Evolutionary conservation across 2,329 filamentous ascomycete genomes (phyloP), one percentile per base, ranked within the genome.

Genomic region (Calonectria pteridis): DNA sequence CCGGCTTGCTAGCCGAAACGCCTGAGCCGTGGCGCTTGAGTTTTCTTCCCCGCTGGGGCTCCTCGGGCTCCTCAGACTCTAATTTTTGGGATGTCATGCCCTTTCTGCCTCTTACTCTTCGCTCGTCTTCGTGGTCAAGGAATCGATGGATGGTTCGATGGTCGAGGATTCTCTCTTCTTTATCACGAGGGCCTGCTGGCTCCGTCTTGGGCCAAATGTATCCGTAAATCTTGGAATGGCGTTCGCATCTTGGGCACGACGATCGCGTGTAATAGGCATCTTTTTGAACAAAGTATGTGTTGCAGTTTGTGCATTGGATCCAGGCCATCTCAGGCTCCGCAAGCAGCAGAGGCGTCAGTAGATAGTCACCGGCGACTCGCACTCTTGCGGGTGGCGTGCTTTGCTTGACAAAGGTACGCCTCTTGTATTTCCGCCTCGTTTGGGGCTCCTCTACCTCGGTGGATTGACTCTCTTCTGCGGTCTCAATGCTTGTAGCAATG

Each of bases 161-260:
- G 82, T 98, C 96, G 73, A 97, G 88, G 0, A 98, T 87, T 13
- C 92, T 86, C 81, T 93, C 90, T 77, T 93, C 92, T 71, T 91
- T 92, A 82, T 98, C 97, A 26, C 90, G 84, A 20, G 91, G 91
- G 0, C 94, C 94, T 31, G 93, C 92, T 75, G 89, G 93, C 73
- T 98, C 94, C 0, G 97, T 98, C 87, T 99, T 98, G 7, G 97
- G 97, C 97, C 97, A 99, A 71, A 94, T 89, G 81, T 94, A 98
- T 0, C 97, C 97, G 82, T 98, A 99, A 0, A 99, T 87, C 86
- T 98, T 98, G 20, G 94, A 97, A 82, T 99, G 97, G 0, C 97
- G 91, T 85, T 99, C 97, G 84, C 97, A 99, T 9, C 97, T 92
- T 5, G 95, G 96, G 83, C 97, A 99, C 20, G 95, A 93, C 63